phyloP scores from a whole-genome alignment of 75 land plant species.

The Cupressus sempervirens region DNA sequence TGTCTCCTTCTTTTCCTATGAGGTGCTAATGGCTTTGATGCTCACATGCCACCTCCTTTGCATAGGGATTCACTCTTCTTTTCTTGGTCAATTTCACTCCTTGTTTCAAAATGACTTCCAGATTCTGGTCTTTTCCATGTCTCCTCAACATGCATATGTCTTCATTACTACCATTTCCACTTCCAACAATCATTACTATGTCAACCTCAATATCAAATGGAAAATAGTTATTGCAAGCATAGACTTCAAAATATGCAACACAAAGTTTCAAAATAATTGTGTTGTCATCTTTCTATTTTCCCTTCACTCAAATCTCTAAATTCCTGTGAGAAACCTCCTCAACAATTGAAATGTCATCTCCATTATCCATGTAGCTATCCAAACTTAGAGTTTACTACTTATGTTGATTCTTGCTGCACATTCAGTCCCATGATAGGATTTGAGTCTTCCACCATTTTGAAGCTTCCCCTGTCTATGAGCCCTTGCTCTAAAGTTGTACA shows the following conservation, averaged over 20 bases:
- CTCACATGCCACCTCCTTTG: too few relatives aligned
- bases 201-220: slow-evolving; percentile 57
- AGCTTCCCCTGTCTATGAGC: not conserved
- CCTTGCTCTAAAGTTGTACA: not conserved
- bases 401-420: not conserved
- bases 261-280: slow-evolving; percentile 49
- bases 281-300: slow-evolving; percentile 41
- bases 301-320: slow-evolving; percentile 57
- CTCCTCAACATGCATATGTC: too few relatives aligned
- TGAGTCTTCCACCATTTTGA: not conserved
- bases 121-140: too few relatives aligned
- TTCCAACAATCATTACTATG: slow-evolving; percentile 51
- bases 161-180: slow-evolving; percentile 59
- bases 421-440: not conserved
- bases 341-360: not conserved
- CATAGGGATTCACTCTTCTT: too few relatives aligned
- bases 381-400: not conserved
- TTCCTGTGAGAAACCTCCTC: slow-evolving; percentile 13
- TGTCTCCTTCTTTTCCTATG: too few relatives aligned
- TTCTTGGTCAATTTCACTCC: too few relatives aligned
- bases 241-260: slow-evolving; percentile 45
- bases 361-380: not conserved
- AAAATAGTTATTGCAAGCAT: slow-evolving; percentile 43
- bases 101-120: too few relatives aligned
- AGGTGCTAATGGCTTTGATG: too few relatives aligned